Evolutionary conservation across 208 protist species (phyloP).

Genomic region (Trypanosoma brucei): DNA sequence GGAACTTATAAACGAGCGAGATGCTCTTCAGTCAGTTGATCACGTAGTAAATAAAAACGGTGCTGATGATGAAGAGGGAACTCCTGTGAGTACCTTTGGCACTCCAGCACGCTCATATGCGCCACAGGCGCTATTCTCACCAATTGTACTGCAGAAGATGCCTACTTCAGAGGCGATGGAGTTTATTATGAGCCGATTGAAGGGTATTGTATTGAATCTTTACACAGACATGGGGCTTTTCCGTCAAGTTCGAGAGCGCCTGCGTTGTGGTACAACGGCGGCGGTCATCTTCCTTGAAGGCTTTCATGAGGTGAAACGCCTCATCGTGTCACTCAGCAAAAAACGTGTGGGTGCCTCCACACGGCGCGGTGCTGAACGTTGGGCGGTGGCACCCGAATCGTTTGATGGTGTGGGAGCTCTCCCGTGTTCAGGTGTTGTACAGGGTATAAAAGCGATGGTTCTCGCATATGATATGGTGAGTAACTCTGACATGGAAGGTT

Average conservation of each 20-base stretch:
- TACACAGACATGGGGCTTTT: slow-evolving; percentile 85
- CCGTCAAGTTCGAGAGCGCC: slow-evolving; percentile 67
- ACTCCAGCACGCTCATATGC: slow-evolving; percentile 8
- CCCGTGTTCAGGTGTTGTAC: slow-evolving; percentile 66
- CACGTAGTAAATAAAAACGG: not conserved
- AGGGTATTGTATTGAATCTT: slow-evolving; percentile 81
- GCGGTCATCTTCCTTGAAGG: slow-evolving; percentile 75
- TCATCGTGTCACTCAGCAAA: slow-evolving; percentile 39
- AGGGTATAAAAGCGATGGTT: slow-evolving; percentile 75
- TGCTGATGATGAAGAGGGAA: slow-evolving; percentile 7
- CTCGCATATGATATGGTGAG: slow-evolving; percentile 77
- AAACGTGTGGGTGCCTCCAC: slow-evolving; percentile 3
- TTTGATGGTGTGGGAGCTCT: slow-evolving; percentile 72
- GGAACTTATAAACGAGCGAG: slow-evolving; percentile 7
- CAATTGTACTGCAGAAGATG: slow-evolving; percentile 64
- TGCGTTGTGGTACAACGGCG: slow-evolving; percentile 43
- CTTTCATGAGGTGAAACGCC: slow-evolving; percentile 74
- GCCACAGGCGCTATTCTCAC: slow-evolving; percentile 34
- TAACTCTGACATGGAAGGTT: slow-evolving; percentile 36
- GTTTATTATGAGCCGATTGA: slow-evolving; percentile 81
- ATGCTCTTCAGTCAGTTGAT: slow-evolving; percentile 7
- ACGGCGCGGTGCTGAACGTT: slow-evolving; percentile 39
- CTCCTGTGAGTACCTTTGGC: not conserved
- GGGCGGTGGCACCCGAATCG: slow-evolving; percentile 62
- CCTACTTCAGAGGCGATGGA: slow-evolving; percentile 51